These are phyloP conservation scores for Pythium dissotocum DNA, from an alignment of 352 stramenopile species.

Conservation along the genomic window DNA sequence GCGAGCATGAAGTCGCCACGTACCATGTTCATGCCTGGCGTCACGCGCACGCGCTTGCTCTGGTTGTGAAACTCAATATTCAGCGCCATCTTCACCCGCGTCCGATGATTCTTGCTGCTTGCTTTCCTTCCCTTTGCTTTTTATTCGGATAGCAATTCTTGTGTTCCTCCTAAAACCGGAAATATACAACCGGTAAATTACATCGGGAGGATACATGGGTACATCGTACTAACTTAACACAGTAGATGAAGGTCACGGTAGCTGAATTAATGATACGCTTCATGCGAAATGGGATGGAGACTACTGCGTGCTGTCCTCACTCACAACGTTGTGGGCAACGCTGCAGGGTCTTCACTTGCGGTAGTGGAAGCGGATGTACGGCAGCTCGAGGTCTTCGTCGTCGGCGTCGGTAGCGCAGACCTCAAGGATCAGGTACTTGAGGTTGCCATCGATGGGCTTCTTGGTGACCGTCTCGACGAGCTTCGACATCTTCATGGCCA, in stretches of 20 bases:
- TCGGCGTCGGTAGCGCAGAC: slow-evolving; percentile 96
- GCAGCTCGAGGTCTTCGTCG: slow-evolving; percentile 95
- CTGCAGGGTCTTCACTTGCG: slow-evolving; percentile 29
- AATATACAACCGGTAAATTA: neutral
- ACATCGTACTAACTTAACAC: neutral
- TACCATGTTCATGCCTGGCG: slow-evolving; percentile 78
- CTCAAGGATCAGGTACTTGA: slow-evolving; percentile 97
- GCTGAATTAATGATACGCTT: neutral
- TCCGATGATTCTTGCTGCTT: slow-evolving; percentile 9
- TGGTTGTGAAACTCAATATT: slow-evolving; percentile 72
- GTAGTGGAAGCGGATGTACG: slow-evolving; percentile 92
- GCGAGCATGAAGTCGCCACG: neutral
- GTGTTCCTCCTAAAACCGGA: neutral
- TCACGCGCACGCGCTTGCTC: slow-evolving; percentile 76
- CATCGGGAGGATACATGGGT: neutral
- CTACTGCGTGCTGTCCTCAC: neutral
- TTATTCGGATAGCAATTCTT: neutral
- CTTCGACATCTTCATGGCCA: slow-evolving; percentile 96
- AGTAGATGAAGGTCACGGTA: neutral
- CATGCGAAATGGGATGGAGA: neutral
- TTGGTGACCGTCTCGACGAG: slow-evolving; percentile 96
- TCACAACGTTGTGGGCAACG: neutral
- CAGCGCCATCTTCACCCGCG: slow-evolving; percentile 52
- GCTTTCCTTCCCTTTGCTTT: neutral
- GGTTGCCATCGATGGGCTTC: slow-evolving; percentile 92